Evolutionary conservation across 305 asterid genomes (phyloP).

Genomic region (Fraxinus albicans): DNA sequence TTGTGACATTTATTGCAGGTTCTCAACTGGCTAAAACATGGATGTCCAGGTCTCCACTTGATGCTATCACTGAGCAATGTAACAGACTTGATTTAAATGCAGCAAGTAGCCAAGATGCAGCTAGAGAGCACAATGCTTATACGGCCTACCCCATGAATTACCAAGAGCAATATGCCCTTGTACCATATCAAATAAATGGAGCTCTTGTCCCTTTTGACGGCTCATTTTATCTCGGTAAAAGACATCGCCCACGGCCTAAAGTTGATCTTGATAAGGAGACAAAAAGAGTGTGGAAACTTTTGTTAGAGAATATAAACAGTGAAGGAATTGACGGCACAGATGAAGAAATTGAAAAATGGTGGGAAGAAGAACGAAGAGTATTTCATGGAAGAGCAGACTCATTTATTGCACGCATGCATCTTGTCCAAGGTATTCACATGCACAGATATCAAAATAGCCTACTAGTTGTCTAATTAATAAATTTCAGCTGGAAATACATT

Average conservation of each 20-base stretch:
- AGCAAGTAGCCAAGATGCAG: slow-evolving; percentile 27
- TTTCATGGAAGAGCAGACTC: slow-evolving; percentile 91
- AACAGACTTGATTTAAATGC: slow-evolving; percentile 55
- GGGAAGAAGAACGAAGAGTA: slow-evolving; percentile 90
- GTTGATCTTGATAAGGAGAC: slow-evolving; percentile 97
- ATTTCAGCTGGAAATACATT: slow-evolving; percentile 1
- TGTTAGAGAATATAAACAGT: slow-evolving; percentile 83
- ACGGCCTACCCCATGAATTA: slow-evolving; percentile 31
- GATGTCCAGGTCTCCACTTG: slow-evolving; percentile 43
- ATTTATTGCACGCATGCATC: slow-evolving; percentile 96
- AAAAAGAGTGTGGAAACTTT: slow-evolving; percentile 85
- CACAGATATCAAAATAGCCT: slow-evolving; percentile 5
- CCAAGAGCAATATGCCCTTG: slow-evolving; percentile 54
- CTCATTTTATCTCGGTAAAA: slow-evolving; percentile 44
- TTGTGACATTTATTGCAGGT: slow-evolving; percentile 55
- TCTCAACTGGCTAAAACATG: slow-evolving; percentile 48
- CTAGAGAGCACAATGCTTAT: slow-evolving; percentile 36
- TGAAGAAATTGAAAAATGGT: slow-evolving; percentile 81
- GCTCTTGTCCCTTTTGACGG: slow-evolving; percentile 56
- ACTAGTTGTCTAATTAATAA: slow-evolving; percentile 1
- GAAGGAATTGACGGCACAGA: slow-evolving; percentile 94
- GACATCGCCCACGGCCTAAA: slow-evolving; percentile 64
- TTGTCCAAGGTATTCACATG: slow-evolving; percentile 74
- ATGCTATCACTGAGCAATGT: slow-evolving; percentile 55
- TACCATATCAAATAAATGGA: slow-evolving; percentile 66